Base-by-base conservation (phyloP, 2,329 filamentous ascomycete genomes). In the Fusarium chlamydosporum region DNA sequence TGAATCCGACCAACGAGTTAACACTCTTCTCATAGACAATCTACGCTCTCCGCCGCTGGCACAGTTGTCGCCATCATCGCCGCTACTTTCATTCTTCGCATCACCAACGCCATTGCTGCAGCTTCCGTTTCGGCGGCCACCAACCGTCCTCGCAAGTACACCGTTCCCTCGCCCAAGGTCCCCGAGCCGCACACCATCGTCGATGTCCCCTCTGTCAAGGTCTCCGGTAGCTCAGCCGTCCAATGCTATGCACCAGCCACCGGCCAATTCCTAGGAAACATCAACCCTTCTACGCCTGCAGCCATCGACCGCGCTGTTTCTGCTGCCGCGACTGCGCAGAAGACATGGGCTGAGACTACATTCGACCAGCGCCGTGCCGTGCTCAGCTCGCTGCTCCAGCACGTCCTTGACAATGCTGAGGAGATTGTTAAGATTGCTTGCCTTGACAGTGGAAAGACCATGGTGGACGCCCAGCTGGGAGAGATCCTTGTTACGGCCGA, bases 401-500 rank as follows among this genome's bases (percentile, higher is more conserved):
- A 94, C 72, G 86, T 99, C 11, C 86, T 99, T 61, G 92, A 96
- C 69, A 91, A 98, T 77, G 94, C 97, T 78, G 91, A 95, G 70
- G 86, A 91, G 27, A 96, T 99, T 72, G 94, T 93, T 74, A 87
- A 88, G 16, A 88, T 93, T 31, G 95, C 94, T 50, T 96, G 93
- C 75, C 85, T 97, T 35, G 96, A 99, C 80, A 96, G 93, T 41
- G 96, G 96, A 68, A 99, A 99, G 85, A 97, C 96, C 3, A 92
- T 95, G 83, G 89, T 98, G 38, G 96, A 99, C 80, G 96, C 95
- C 1, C 90, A 92, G 72, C 89, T 99, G 57, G 96, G 96, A 53
- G 96, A 99, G 84, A 94, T 98, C 68, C 85, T 99, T 56, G 94
- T 97, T 41, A 97, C 96, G 8, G 90, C 88, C 0, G 96, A 98